Evolutionary conservation across 2,329 filamentous ascomycete species (phyloP).

Genomic region (Neopestalotiopsis sp.): DNA sequence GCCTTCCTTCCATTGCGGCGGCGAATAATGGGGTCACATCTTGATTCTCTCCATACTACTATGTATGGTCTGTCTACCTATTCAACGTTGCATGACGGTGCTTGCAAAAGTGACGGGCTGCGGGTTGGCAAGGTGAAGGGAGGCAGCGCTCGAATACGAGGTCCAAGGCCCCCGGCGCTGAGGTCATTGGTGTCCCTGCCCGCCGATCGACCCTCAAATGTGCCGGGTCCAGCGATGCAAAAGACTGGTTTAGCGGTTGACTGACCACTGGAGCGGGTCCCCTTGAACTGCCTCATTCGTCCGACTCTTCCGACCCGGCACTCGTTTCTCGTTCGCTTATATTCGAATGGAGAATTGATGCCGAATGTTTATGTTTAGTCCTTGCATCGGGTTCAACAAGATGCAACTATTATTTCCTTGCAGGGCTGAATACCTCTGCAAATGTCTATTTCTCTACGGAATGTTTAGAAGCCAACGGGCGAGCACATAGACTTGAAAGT

Average conservation of each 20-base stretch:
- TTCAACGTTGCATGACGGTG: constrained; percentile 10
- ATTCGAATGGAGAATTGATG: too few relatives aligned
- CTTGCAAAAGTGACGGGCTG: too few relatives aligned
- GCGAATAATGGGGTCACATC: too few relatives aligned
- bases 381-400: too few relatives aligned
- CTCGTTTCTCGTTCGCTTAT: not conserved
- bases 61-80: not conserved
- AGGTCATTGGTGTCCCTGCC: constrained; percentile 4
- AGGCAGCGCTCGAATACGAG: constrained; percentile 5
- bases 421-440: too few relatives aligned
- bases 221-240: not conserved
- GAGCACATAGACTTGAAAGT: not conserved
- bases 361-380: too few relatives aligned
- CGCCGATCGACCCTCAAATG: constrained; percentile 8
- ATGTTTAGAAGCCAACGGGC: too few relatives aligned
- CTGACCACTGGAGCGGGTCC: not conserved
- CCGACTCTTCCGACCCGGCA: not conserved
- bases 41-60: not conserved
- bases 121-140: not conserved
- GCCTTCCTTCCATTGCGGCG: too few relatives aligned
- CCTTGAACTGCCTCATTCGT: not conserved
- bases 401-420: too few relatives aligned
- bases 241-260: not conserved
- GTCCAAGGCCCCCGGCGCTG: not conserved
- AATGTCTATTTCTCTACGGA: too few relatives aligned